Evolutionary conservation across 306 rosid genomes (phyloP), one percentile per base, ranked within the genome.

Genomic region (Medicago ruthenica): DNA sequence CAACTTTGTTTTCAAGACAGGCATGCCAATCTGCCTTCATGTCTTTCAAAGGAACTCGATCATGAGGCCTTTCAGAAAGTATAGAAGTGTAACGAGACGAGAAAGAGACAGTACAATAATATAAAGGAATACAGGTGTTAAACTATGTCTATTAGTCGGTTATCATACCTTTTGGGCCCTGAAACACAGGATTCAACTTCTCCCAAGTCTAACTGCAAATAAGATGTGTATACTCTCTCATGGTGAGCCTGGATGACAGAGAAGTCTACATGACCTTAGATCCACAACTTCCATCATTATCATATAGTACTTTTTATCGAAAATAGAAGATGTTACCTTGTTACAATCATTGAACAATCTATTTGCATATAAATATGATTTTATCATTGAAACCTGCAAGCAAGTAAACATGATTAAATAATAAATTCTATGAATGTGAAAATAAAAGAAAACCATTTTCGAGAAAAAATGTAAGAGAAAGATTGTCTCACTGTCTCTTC

Each of bases 1-100:
- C 97, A 67, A 91, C 91, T 79, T 79, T 89, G 47, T 53, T 91
- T 82, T 87, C 80, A 1, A 91, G 89, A 80, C 97, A 91, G 36
- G 87, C 76, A 44, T 81, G 89, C 97, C 92, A 86, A 76, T 91
- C 91, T 9, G 65, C 86, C 74, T 91, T 88, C 91, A 91, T 91
- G 64, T 85, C 96, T 69, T 74, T 87, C 80, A 91, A 63, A 22
- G 89, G 76, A 78, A 91, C 93, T 22, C 91, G 93, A 79, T 91
- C 96, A 12, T 85, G 93, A 37, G 96, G 93, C 84, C 96, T 91
- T 21, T 27, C 70, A 61, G 14, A 74, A 44, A 24, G 58, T 37
- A 34, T 34, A 40, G 7, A 47, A 47, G 21, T 31, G 37, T 42
- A 59, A 58, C 12, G 10, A 12, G 9, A 57, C 4, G 55, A 70